A percentile compares a stretch with the other conserved stretches of the same genome.
These are phyloP conservation scores for Saussurea involucrata DNA, from an alignment of 129 eudicot genomes.

Conservation along the genomic window DNA sequence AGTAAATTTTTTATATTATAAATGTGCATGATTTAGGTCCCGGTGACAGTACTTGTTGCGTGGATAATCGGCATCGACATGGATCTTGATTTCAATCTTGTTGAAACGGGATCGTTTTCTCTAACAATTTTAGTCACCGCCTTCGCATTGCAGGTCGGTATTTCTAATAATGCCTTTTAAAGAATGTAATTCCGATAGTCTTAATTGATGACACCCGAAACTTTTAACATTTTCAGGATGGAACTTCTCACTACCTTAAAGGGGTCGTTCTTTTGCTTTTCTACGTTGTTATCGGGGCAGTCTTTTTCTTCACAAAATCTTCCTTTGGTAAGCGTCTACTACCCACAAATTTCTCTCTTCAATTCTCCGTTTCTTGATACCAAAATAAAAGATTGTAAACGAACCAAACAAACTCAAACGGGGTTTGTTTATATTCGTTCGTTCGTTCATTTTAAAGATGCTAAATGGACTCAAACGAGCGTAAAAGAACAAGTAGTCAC, in stretches of 20 bases:
- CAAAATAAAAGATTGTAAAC: not conserved
- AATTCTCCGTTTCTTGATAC: not conserved
- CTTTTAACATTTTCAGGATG: slow-evolving; percentile 51
- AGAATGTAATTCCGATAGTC: not conserved
- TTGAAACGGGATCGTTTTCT: slow-evolving; percentile 64
- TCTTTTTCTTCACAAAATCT: slow-evolving; percentile 41
- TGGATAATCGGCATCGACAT: slow-evolving; percentile 64
- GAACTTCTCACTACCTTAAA: slow-evolving; percentile 91
- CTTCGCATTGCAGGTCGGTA: slow-evolving; percentile 65
- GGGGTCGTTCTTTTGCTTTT: slow-evolving; percentile 79
- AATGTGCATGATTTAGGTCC: slow-evolving; percentile 42
- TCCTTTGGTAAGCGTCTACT: slow-evolving; percentile 41
- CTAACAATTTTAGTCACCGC: slow-evolving; percentile 67
- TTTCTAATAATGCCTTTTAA: not conserved
- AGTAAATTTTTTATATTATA: not conserved
- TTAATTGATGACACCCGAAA: not conserved
- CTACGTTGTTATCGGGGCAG: slow-evolving; percentile 68
- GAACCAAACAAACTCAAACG: no score
- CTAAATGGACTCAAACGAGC: no score
- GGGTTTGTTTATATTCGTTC: no score
- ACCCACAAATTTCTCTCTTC: not conserved
- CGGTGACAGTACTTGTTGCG: slow-evolving; percentile 50
- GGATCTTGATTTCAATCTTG: slow-evolving; percentile 69
- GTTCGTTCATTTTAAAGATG: no score
- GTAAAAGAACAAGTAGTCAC: no score